Evolutionary conservation across 2,329 filamentous ascomycete genomes (phyloP).

Genomic region (Xylariales sp.): DNA sequence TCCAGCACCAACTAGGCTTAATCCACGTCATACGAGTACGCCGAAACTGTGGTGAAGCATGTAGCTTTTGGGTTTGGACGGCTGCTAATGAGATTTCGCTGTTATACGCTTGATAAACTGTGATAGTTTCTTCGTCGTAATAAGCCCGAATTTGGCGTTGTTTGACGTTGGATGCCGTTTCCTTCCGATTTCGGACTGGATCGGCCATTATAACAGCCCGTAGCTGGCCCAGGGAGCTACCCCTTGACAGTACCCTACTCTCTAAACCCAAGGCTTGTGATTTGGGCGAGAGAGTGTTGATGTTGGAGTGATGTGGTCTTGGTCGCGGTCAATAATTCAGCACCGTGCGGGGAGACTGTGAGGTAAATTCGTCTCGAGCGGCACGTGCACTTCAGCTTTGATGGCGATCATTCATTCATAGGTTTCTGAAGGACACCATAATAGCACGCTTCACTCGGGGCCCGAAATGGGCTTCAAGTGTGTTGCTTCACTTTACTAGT

Average conservation of each 20-base stretch:
- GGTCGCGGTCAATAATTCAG: too few relatives aligned
- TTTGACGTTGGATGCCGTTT: background rate
- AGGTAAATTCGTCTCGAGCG: too few relatives aligned
- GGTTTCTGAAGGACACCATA: too few relatives aligned
- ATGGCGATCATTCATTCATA: too few relatives aligned
- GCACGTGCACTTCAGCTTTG: too few relatives aligned
- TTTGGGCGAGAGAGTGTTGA: too few relatives aligned
- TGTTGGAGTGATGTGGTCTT: too few relatives aligned
- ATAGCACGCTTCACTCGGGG: too few relatives aligned
- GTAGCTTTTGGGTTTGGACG: conserved; percentile 15
- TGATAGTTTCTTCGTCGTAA: conserved; percentile 32
- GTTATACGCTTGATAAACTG: conserved; percentile 32
- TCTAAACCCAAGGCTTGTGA: background rate
- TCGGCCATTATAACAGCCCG: background rate
- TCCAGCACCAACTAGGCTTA: conserved; percentile 57
- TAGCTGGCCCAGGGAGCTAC: background rate
- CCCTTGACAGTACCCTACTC: background rate
- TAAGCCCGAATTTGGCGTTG: conserved; percentile 23
- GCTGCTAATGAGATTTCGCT: conserved; percentile 23
- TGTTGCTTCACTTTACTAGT: too few relatives aligned
- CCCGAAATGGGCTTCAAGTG: too few relatives aligned
- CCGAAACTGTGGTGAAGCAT: conserved; percentile 29
- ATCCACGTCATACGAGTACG: conserved; percentile 31
- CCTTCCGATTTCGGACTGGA: background rate
- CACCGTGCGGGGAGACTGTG: too few relatives aligned